These are phyloP conservation scores for Boletellus sp. DNA, from an alignment of 768 basidiomycete genomes.

Conservation along the genomic window DNA sequence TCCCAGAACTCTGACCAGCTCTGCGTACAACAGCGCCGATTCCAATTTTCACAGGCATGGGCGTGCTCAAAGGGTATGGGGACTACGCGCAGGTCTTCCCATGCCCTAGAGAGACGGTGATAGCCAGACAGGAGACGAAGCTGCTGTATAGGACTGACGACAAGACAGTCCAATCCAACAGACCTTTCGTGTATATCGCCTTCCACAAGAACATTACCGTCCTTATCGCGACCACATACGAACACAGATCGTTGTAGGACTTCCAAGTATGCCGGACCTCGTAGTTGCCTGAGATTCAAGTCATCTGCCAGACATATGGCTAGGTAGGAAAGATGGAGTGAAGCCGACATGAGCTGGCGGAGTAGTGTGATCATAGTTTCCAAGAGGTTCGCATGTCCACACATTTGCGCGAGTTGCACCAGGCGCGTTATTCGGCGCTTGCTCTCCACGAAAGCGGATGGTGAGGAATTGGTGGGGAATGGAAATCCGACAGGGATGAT, in stretches of 20 bases:
- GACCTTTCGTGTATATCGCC: slow-evolving; percentile 31
- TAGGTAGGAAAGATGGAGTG: slow-evolving; percentile 64
- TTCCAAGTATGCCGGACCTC: slow-evolving; percentile 67
- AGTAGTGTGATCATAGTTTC: slow-evolving; percentile 57
- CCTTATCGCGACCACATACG: slow-evolving; percentile 15
- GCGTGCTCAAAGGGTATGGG: slow-evolving; percentile 67
- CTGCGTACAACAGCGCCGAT: slow-evolving; percentile 67
- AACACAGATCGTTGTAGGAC: slow-evolving; percentile 61
- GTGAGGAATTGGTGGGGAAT: slow-evolving; percentile 24
- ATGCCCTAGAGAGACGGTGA: slow-evolving; percentile 60
- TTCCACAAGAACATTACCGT: slow-evolving; percentile 19
- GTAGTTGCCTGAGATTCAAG: slow-evolving; percentile 53
- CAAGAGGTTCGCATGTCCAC: slow-evolving; percentile 57
- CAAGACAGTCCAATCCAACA: slow-evolving; percentile 44
- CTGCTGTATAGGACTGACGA: slow-evolving; percentile 56
- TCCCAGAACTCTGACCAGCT: slow-evolving; percentile 80
- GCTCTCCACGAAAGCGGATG: slow-evolving; percentile 36
- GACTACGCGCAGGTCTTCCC: slow-evolving; percentile 58
- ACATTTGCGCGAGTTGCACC: slow-evolving; percentile 64
- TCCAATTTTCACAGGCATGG: slow-evolving; percentile 62
- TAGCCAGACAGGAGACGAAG: slow-evolving; percentile 67
- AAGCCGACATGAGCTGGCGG: slow-evolving; percentile 56
- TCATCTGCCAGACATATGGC: slow-evolving; percentile 75
- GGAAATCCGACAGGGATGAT: slow-evolving; percentile 34
- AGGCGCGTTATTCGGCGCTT: slow-evolving; percentile 55